phyloP scores from a whole-genome alignment of 2,329 filamentous ascomycete species.

The Talaromyces marneffei region DNA sequence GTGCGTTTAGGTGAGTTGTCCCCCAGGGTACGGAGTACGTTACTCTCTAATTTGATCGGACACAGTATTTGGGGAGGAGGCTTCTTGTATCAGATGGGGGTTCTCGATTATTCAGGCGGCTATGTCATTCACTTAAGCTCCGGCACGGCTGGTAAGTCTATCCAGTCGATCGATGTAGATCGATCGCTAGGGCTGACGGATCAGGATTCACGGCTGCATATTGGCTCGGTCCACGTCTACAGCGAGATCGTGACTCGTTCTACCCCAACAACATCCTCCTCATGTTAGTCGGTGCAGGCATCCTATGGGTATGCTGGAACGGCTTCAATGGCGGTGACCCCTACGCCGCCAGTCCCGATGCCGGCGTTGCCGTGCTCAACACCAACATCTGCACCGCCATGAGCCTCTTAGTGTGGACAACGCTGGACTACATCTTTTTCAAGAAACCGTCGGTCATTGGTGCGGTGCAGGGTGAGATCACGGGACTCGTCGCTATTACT shows the following conservation, averaged over 20 bases:
- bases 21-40: too few species aligned
- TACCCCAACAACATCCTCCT: conserved; percentile 46
- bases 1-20: conserved; percentile 28
- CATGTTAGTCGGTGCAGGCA: conserved; percentile 44
- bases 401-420: conserved; percentile 44
- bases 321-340: conserved; percentile 51
- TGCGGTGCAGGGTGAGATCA: conserved; percentile 49
- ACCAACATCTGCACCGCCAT: conserved; percentile 48
- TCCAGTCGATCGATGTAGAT: conserved; percentile 20
- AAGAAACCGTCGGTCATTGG: conserved; percentile 48
- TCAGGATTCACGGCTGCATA: conserved; percentile 9
- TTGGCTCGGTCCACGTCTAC: conserved; percentile 37
- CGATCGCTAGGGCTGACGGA: conserved; percentile 34
- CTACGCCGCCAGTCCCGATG: conserved; percentile 47
- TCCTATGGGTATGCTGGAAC: conserved; percentile 51
- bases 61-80: conserved; percentile 42
- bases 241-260: conserved; percentile 41
- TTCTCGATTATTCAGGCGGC: conserved; percentile 49
- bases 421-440: conserved; percentile 44
- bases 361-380: conserved; percentile 48
- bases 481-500: conserved; percentile 49
- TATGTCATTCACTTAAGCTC: conserved; percentile 51
- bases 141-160: conserved; percentile 42
- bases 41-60: too few species aligned
- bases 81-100: conserved; percentile 42